A percentile compares a stretch with the other conserved stretches of the same genome.
Evolutionary conservation across 1,139 yeast species (phyloP).

Genomic region (Candida tetrigidarum): DNA sequence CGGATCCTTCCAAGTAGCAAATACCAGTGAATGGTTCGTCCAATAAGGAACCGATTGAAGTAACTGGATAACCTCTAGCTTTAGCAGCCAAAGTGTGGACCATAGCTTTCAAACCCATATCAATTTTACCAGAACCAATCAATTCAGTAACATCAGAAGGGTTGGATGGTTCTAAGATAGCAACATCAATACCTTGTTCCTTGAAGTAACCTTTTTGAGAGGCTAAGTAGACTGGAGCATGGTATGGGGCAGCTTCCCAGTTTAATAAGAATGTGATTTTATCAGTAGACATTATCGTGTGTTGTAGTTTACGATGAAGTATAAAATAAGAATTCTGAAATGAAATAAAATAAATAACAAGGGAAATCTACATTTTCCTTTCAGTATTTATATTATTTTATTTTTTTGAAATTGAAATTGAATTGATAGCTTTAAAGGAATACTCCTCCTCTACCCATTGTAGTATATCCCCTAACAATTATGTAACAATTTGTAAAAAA

Average conservation of each 20-base stretch:
- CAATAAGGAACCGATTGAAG: slow-evolving; percentile 57
- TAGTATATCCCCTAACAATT: not conserved
- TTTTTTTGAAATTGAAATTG: not conserved
- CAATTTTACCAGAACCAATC: slow-evolving; percentile 59
- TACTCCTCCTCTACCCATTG: not conserved
- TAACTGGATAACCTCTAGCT: slow-evolving; percentile 62
- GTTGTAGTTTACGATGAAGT: not conserved
- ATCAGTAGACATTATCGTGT: slow-evolving; percentile 28
- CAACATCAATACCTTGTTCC: slow-evolving; percentile 54
- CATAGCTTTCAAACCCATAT: slow-evolving; percentile 66
- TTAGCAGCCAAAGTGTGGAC: slow-evolving; percentile 64
- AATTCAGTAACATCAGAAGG: slow-evolving; percentile 64
- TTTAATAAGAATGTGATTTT: slow-evolving; percentile 57
- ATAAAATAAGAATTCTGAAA: not conserved
- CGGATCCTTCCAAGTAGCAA: slow-evolving; percentile 53
- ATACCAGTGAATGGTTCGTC: slow-evolving; percentile 65
- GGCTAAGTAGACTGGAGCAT: slow-evolving; percentile 56
- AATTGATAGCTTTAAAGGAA: not conserved
- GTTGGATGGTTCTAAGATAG: slow-evolving; percentile 59
- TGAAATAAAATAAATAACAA: not conserved
- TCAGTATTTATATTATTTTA: not conserved
- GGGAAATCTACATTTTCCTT: no score
- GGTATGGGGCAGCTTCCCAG: slow-evolving; percentile 64
- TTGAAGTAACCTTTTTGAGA: slow-evolving; percentile 54
- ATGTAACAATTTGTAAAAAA: slow-evolving; percentile 4